Evolutionary conservation across 1,284 basidiomycete species (phyloP).

Genomic region (Pseudozyma sp.): DNA sequence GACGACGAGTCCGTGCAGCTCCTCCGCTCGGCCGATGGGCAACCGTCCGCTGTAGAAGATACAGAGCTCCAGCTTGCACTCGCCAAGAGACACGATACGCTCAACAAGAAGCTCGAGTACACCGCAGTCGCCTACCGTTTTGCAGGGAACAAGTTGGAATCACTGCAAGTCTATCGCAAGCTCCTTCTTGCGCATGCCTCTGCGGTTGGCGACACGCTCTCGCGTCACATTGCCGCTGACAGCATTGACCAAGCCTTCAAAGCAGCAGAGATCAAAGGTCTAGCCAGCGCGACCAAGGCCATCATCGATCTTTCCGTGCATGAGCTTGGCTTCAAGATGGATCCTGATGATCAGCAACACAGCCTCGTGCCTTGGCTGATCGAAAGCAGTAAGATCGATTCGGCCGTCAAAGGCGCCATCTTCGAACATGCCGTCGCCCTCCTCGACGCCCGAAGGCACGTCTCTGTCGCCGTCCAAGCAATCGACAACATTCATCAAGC

Average conservation of each 20-base stretch:
- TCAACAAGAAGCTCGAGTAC: constrained; percentile 46
- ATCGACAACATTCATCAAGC: constrained; percentile 21
- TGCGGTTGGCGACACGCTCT: constrained; percentile 4
- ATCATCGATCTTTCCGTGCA: constrained; percentile 49
- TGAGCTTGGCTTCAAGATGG: constrained; percentile 35
- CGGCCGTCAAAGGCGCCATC: constrained; percentile 29
- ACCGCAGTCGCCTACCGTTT: constrained; percentile 48
- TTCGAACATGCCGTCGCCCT: constrained; percentile 40
- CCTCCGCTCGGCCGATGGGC: background rate
- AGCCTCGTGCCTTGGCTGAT: constrained; percentile 31
- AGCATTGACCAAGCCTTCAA: constrained; percentile 34
- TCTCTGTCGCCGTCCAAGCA: constrained; percentile 41
- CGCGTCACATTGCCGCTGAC: background rate
- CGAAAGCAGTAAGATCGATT: background rate
- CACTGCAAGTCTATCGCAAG: constrained; percentile 23
- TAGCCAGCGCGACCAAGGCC: constrained; percentile 19
- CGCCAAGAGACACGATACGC: constrained; percentile 11
- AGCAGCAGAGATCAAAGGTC: constrained; percentile 6
- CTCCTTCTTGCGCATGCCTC: constrained; percentile 14
- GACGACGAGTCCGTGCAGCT: constrained; percentile 32
- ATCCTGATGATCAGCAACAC: constrained; percentile 12
- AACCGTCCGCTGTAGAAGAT: constrained; percentile 3
- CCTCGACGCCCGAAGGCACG: constrained; percentile 44
- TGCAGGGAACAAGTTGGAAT: constrained; percentile 19
- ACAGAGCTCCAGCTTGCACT: constrained; percentile 10